Base-by-base conservation (phyloP, 192 early-diverging fungal species). In the Chytriomyces sp. region DNA sequence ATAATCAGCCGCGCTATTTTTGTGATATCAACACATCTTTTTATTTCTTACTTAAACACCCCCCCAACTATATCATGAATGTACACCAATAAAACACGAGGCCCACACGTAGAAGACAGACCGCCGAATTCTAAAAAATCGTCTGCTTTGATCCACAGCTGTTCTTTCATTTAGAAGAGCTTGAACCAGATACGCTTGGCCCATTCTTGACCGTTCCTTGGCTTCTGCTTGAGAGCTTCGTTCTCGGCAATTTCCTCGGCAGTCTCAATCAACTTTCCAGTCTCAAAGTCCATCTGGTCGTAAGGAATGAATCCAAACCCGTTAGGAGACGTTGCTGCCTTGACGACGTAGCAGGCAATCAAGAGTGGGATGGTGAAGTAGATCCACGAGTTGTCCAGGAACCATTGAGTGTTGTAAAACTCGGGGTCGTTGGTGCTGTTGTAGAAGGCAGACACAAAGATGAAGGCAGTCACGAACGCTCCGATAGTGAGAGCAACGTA, bases 391-490 rank as follows among this genome's bases (percentile, higher is more conserved):
- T 61, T 64, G 72, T 47, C 61, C 13, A 74, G 4, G 60, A 64
- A 64, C 62, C 62, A 64, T 10, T 64, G 16, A 10, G 26, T 18
- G 62, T 64, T 28, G 62, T 23, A 64, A 1, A 11, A 64, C n/a
- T 28, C 26, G 10, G n/a, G 62, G 11, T 11, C 26, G 26, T 28
- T 26, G 26, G 45, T 60, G 61, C 60, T 64, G 60, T n/a, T 10
- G 71, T 73, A 73, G 46, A 75, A 75, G 16, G 62, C 63, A 24
- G 73, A 64, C 16, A 75, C 13, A 6, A 79, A 24, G 6, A 79
- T 9, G 64, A 66, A 72, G 45, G 28, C 35, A 20, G 64, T 59
- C 23, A 79, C 72, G 63, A 74, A 49, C 0, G 18, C 10, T 43
- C 78, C 72, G n/a, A 79, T 57, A 0, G 49, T 60, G 9, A 79